These are phyloP conservation scores for Mycena haematopus DNA, from an alignment of 768 basidiomycete genomes.

Conservation along the genomic window DNA sequence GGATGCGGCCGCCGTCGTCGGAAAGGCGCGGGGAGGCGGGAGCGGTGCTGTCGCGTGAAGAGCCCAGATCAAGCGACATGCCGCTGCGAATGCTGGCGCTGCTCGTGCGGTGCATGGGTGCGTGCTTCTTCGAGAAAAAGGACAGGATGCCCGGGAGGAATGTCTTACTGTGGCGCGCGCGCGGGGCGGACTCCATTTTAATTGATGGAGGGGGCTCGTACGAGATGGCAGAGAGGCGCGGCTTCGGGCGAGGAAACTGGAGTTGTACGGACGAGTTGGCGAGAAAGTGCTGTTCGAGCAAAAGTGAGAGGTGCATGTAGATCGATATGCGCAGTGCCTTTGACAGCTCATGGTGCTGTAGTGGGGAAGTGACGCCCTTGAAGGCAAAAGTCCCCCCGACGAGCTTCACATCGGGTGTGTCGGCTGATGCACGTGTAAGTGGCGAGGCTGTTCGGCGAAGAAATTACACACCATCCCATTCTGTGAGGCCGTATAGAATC, in stretches of 20 bases:
- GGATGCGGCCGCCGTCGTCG: constrained; percentile 38
- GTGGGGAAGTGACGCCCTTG: constrained; percentile 48
- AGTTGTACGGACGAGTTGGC: constrained; percentile 56
- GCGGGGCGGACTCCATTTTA: not conserved
- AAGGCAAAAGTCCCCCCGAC: constrained; percentile 71
- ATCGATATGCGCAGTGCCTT: constrained; percentile 58
- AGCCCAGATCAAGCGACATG: constrained; percentile 49
- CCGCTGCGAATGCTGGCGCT: constrained; percentile 37
- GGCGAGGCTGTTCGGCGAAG: not conserved
- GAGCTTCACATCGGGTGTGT: constrained; percentile 37
- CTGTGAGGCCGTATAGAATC: constrained; percentile 57
- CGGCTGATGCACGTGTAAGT: not conserved
- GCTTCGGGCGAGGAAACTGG: constrained; percentile 44
- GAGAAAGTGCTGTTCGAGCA: constrained; percentile 67
- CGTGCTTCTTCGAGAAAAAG: constrained; percentile 45
- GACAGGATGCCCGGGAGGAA: constrained; percentile 50
- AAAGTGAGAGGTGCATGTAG: constrained; percentile 61
- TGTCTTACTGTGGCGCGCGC: constrained; percentile 32
- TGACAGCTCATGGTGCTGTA: constrained; percentile 51
- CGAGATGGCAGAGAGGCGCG: constrained; percentile 25
- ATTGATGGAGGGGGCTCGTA: constrained; percentile 27
- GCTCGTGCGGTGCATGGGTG: constrained; percentile 27
- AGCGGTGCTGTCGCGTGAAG: constrained; percentile 24
- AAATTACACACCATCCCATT: constrained; percentile 53
- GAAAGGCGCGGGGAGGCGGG: constrained; percentile 33